A percentile compares a stretch with the other conserved stretches of the same genome.
Evolutionary conservation across 768 basidiomycete genomes (phyloP).

Genomic region (Pleurotus giganteus): DNA sequence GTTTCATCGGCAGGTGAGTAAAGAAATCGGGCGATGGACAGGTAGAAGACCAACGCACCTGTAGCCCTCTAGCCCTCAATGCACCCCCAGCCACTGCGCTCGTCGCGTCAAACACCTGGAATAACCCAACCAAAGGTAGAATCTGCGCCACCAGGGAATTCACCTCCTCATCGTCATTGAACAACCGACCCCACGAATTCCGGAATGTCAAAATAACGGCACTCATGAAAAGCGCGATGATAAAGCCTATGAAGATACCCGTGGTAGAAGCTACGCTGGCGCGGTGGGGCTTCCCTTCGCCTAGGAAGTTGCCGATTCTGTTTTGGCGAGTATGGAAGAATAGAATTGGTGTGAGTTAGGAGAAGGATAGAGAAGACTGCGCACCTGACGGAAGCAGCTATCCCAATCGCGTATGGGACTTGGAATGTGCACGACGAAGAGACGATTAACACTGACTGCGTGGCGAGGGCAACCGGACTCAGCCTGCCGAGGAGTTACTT

Average conservation of each 20-base stretch:
- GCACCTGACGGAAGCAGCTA: constrained; percentile 83
- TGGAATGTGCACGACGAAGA: constrained; percentile 78
- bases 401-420: constrained; percentile 75
- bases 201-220: constrained; percentile 59
- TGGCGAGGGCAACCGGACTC: constrained; percentile 77
- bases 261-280: constrained; percentile 67
- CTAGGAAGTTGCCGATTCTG: constrained; percentile 86
- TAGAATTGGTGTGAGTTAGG: background rate
- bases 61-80: constrained; percentile 62
- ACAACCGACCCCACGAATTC: constrained; percentile 65
- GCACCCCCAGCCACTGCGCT: constrained; percentile 51
- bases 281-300: constrained; percentile 70
- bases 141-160: constrained; percentile 45
- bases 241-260: constrained; percentile 61
- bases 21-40: no score
- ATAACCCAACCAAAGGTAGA: constrained; percentile 54
- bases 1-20: background rate
- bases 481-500: constrained; percentile 47
- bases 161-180: constrained; percentile 57
- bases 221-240: constrained; percentile 28
- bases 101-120: constrained; percentile 63
- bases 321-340: background rate
- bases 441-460: constrained; percentile 81
- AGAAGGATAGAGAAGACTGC: constrained; percentile 9
- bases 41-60: no score